These are phyloP conservation scores for Oryza officinalis DNA, from an alignment of 176 grass and related monocot species.

Conservation along the genomic window DNA sequence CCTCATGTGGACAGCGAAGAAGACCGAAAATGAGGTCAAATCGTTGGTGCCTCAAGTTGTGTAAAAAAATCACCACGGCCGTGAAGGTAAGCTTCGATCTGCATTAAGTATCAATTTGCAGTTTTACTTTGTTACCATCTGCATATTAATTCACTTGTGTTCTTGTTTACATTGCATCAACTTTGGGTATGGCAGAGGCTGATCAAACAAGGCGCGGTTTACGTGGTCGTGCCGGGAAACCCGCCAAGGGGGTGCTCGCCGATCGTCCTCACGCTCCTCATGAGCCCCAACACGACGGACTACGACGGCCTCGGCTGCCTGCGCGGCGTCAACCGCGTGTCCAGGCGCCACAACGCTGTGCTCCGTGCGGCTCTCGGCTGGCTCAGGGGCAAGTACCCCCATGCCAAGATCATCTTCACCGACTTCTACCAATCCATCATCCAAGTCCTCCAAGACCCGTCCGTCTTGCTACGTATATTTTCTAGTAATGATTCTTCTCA, in stretches of 20 bases:
- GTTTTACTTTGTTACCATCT: no score
- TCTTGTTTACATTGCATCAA: no score
- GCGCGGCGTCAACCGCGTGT: conserved; percentile 14
- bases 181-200: background rate
- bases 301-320: conserved; percentile 2
- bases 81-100: background rate
- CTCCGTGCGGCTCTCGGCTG: background rate
- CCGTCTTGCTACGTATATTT: background rate
- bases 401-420: conserved; percentile 17
- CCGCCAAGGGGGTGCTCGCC: conserved; percentile 33
- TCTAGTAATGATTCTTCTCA: no score
- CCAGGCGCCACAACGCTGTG: background rate
- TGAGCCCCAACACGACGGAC: background rate
- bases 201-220: background rate
- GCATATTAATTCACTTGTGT: background rate
- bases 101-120: background rate
- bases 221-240: conserved; percentile 32
- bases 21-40: background rate
- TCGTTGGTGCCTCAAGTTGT: conserved; percentile 9
- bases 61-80: background rate
- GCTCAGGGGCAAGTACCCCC: conserved; percentile 6
- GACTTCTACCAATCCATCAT: conserved; percentile 20
- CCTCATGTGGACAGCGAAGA: background rate
- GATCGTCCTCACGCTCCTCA: background rate
- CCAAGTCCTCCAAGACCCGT: background rate